Conservation (phyloP, 2,329 filamentous ascomycete species). For the Microdochium paspali region DNA sequence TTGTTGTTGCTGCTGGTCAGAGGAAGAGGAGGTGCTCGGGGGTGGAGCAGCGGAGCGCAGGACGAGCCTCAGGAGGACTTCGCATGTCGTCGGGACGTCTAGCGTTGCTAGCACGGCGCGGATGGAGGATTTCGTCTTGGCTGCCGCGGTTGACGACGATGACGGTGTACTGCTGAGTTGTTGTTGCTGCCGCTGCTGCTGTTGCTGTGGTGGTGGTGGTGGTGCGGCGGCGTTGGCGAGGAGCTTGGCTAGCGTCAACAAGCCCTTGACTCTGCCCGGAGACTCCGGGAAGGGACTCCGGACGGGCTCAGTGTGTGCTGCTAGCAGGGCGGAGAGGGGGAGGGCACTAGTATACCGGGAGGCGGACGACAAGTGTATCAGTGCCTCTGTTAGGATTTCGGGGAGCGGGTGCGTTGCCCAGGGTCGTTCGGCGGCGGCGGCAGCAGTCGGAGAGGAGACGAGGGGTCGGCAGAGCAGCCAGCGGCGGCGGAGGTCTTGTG, state of each 20-base stretch:
- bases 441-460: neutral
- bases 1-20: slow-evolving; percentile 34
- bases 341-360: slow-evolving; percentile 31
- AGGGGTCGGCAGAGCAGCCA: slow-evolving; percentile 30
- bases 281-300: slow-evolving; percentile 40
- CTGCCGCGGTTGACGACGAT: neutral
- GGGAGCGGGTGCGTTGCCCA: slow-evolving; percentile 19
- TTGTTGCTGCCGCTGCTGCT: slow-evolving; percentile 9
- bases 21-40: neutral
- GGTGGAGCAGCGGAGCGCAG: slow-evolving; percentile 26
- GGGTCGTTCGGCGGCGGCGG: slow-evolving; percentile 39
- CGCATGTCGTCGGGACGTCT: slow-evolving; percentile 43
- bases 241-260: slow-evolving; percentile 42
- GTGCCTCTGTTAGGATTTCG: slow-evolving; percentile 19
- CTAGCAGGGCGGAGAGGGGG: slow-evolving; percentile 35
- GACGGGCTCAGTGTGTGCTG: slow-evolving; percentile 38
- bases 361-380: slow-evolving; percentile 31
- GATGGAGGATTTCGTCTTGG: slow-evolving; percentile 3
- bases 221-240: slow-evolving; percentile 36
- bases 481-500: slow-evolving; percentile 18
- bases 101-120: slow-evolving; percentile 26
- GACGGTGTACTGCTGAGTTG: slow-evolving; percentile 1
- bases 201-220: slow-evolving; percentile 11
- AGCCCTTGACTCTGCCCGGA: slow-evolving; percentile 36
- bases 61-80: slow-evolving; percentile 41